Conservation (phyloP, 129 eudicot species). For the Artemisia annua region DNA sequence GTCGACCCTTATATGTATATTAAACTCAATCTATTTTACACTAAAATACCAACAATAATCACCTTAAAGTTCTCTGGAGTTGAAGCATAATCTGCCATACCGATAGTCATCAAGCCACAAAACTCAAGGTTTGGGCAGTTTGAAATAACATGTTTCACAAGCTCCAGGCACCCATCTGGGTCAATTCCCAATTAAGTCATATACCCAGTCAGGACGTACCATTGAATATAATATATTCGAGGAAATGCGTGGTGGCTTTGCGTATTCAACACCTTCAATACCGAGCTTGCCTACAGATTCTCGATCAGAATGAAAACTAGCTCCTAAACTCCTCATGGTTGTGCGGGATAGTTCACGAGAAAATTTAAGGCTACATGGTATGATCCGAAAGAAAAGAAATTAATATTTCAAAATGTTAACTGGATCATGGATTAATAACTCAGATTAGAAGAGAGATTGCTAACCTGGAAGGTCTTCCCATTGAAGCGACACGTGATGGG, state of each 20-base stretch:
- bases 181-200: constrained; percentile 80
- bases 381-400: too few species aligned
- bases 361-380: too few species aligned
- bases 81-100: constrained; percentile 94
- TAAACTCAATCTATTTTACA: too few species aligned
- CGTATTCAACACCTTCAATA: constrained; percentile 60
- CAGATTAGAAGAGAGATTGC: too few species aligned
- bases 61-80: constrained; percentile 98
- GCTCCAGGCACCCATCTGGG: constrained; percentile 80
- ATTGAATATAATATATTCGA: constrained; percentile 68
- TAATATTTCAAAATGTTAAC: too few species aligned
- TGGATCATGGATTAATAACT: too few species aligned
- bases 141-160: constrained; percentile 70
- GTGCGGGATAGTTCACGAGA: constrained; percentile 64
- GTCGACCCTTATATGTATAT: too few species aligned
- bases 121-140: constrained; percentile 90
- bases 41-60: too few species aligned
- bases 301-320: constrained; percentile 87
- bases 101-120: constrained; percentile 96
- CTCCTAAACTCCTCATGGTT: constrained; percentile 75
- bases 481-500: too few species aligned
- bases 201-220: constrained; percentile 90
- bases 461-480: neutral
- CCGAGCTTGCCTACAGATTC: constrained; percentile 63
- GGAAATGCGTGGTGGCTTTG: constrained; percentile 47